Conservation (phyloP, 2,329 filamentous ascomycete species). For the Penicillium decumbens region DNA sequence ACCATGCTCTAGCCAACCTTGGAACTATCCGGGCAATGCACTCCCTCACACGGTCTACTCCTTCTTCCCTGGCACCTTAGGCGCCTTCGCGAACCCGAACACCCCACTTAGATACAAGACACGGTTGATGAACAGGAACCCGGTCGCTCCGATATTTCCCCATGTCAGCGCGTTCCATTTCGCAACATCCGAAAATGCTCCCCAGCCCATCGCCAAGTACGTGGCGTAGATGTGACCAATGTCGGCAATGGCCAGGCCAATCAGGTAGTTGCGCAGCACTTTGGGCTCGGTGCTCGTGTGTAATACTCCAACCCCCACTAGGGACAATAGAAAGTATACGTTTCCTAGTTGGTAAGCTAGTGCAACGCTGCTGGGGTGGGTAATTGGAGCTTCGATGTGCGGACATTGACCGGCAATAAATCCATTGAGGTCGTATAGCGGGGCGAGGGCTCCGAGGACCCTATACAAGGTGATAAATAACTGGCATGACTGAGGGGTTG, state of each 20-base stretch:
- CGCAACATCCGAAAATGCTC: constrained; percentile 50
- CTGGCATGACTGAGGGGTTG: background rate
- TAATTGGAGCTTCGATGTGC: constrained; percentile 24
- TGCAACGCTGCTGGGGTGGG: constrained; percentile 46
- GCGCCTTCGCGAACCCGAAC: constrained; percentile 48
- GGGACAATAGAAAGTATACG: constrained; percentile 60
- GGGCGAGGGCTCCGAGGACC: constrained; percentile 55
- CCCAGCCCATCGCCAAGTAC: constrained; percentile 55
- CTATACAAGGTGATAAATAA: constrained; percentile 36
- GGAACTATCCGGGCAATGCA: background rate
- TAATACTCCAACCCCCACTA: constrained; percentile 61
- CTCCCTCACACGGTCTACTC: constrained; percentile 26
- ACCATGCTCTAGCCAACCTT: background rate
- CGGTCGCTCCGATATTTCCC: constrained; percentile 66
- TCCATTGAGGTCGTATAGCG: constrained; percentile 54
- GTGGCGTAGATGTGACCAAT: constrained; percentile 63
- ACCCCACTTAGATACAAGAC: constrained; percentile 55
- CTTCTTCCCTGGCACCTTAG: constrained; percentile 33
- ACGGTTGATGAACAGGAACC: constrained; percentile 54
- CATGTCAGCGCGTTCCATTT: constrained; percentile 67
- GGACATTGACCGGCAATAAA: constrained; percentile 62
- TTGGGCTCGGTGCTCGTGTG: constrained; percentile 60
- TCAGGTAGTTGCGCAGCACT: constrained; percentile 63
- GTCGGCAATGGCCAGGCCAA: constrained; percentile 62
- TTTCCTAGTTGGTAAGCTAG: constrained; percentile 66